phyloP scores from a whole-genome alignment of 768 basidiomycete species.

The Serpula lacrymans region DNA sequence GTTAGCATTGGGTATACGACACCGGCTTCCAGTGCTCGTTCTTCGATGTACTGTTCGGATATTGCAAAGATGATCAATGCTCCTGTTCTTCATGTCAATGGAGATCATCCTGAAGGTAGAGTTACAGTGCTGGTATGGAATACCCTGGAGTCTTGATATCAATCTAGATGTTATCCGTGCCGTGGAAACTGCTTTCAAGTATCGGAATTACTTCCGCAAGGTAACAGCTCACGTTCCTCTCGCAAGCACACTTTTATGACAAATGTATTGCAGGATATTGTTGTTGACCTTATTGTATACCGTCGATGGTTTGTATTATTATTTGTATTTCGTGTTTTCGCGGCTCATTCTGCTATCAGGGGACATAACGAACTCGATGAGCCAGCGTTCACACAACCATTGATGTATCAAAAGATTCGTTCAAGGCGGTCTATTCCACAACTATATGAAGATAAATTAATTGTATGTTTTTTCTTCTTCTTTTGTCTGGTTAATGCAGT shows the following conservation, averaged over 20 bases:
- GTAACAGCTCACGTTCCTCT: constrained; percentile 26
- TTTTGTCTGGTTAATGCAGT: background rate
- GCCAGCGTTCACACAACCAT: constrained; percentile 81
- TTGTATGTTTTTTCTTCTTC: constrained; percentile 42
- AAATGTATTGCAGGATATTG: constrained; percentile 54
- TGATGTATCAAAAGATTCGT: constrained; percentile 89
- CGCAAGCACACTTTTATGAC: background rate
- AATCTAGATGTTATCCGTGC: constrained; percentile 74
- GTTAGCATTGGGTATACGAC: constrained; percentile 89
- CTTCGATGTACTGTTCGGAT: constrained; percentile 85
- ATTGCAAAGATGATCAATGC: constrained; percentile 88
- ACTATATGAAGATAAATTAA: constrained; percentile 76
- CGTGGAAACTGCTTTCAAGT: constrained; percentile 84
- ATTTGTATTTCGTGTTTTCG: background rate
- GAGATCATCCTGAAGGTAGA: constrained; percentile 81
- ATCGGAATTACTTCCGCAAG: constrained; percentile 84
- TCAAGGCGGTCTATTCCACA: constrained; percentile 73
- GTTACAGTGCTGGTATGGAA: background rate
- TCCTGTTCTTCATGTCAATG: constrained; percentile 88
- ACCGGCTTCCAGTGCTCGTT: constrained; percentile 78
- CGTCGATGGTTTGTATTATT: constrained; percentile 59
- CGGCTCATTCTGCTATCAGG: too few species aligned
- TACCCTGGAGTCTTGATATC: background rate
- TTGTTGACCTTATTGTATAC: constrained; percentile 87
- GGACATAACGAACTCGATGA: constrained; percentile 90